Conservation (phyloP, 2,329 filamentous ascomycete species). For the Epicoccum nigrum region DNA sequence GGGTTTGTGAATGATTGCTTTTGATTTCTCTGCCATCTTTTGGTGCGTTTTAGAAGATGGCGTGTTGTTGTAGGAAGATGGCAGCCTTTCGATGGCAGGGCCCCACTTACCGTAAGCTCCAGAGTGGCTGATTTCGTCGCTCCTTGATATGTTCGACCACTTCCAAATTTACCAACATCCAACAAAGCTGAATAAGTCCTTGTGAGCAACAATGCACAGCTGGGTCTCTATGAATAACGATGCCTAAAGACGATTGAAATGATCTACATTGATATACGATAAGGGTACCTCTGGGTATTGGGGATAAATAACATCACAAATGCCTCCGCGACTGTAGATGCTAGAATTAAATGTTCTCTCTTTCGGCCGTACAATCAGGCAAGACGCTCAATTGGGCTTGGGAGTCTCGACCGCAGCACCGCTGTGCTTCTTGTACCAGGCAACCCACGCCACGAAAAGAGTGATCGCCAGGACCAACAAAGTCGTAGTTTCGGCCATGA, state of each 20-base stretch:
- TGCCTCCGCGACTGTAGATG: not conserved
- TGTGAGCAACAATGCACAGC: no score
- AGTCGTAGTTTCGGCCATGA: conserved; percentile 25
- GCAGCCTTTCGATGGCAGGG: not conserved
- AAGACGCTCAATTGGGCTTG: not conserved
- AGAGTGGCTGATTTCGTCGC: no score
- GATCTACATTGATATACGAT: not conserved
- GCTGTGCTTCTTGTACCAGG: conserved; percentile 30
- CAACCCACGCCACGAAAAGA: conserved; percentile 34
- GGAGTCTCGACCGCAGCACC: not conserved
- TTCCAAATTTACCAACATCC: no score
- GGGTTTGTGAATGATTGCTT: conserved; percentile 31
- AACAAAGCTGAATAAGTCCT: no score
- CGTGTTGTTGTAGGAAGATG: not conserved
- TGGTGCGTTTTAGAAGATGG: not conserved
- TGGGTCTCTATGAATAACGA: no score
- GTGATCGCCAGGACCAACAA: conserved; percentile 33
- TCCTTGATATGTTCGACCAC: no score
- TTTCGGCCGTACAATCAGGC: no score
- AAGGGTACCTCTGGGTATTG: conserved; percentile 1
- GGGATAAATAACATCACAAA: not conserved
- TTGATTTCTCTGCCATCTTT: conserved; percentile 22
- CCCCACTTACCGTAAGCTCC: conserved; percentile 3
- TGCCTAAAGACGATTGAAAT: no score
- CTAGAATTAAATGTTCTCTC: not conserved